phyloP scores from a whole-genome alignment of 306 rosid genomes.

The Acmispon strigosus region DNA sequence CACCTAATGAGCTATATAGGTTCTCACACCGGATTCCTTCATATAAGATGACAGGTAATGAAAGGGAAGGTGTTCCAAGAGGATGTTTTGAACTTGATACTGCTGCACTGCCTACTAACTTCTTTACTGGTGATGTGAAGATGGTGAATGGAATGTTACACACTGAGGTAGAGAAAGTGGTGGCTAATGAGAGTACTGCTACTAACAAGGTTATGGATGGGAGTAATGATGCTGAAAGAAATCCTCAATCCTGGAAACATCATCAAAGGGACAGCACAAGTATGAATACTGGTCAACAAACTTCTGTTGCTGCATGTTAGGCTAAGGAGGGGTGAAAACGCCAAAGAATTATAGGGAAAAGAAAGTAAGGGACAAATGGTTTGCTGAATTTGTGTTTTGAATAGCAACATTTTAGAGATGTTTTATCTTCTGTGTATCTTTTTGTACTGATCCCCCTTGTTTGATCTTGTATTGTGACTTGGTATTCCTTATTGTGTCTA shows the following conservation, averaged over 20 bases:
- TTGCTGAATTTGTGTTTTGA: conserved; percentile 4
- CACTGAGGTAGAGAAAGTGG: conserved; percentile 13
- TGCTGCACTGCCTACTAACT: conserved; percentile 34
- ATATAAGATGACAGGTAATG: conserved; percentile 59
- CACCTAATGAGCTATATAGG: conserved; percentile 47
- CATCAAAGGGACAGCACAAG: conserved; percentile 16
- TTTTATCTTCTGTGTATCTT: neutral
- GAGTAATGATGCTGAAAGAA: conserved; percentile 6
- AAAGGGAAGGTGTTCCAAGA: conserved; percentile 58
- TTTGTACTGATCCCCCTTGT: neutral
- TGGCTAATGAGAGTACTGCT: neutral
- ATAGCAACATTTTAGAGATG: neutral
- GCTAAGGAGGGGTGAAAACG: conserved; percentile 17
- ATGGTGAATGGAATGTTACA: conserved; percentile 11
- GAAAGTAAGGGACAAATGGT: neutral
- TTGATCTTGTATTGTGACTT: neutral
- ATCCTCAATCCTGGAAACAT: conserved; percentile 21
- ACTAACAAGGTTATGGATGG: conserved; percentile 3
- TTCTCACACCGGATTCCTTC: conserved; percentile 91
- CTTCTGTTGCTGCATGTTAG: neutral
- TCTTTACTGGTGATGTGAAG: conserved; percentile 6
- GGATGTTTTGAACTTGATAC: conserved; percentile 89
- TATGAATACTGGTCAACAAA: neutral
- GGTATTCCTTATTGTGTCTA: neutral
- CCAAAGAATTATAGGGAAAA: conserved; percentile 7